A percentile compares a stretch with the other conserved stretches of the same genome.
Conservation (phyloP, 2,329 filamentous ascomycete genomes). For the Pleomassaria siparia region DNA sequence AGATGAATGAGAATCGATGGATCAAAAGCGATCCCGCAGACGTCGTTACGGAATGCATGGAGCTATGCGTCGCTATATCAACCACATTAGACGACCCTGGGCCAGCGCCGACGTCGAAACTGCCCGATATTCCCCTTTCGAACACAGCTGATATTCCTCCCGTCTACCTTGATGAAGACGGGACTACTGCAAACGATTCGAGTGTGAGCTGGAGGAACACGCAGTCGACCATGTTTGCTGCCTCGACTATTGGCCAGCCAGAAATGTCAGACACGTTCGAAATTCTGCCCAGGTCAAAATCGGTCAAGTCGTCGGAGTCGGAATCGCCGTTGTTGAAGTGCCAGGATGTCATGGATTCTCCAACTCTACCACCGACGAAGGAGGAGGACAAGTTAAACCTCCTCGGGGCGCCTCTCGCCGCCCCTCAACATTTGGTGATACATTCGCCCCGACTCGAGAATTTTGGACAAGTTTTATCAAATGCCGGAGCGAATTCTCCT, state of each 20-base stretch:
- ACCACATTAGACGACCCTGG: conserved; percentile 48
- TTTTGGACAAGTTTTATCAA: conserved; percentile 30
- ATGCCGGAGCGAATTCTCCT: conserved; percentile 26
- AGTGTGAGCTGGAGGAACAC: conserved; percentile 56
- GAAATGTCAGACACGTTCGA: conserved; percentile 27
- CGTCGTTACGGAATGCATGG: conserved; percentile 77
- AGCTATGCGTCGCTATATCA: conserved; percentile 57
- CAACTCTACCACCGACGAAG: conserved; percentile 58
- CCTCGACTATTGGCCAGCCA: conserved; percentile 23
- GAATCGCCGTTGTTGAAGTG: conserved; percentile 50
- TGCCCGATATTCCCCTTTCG: conserved; percentile 49
- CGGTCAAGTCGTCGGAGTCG: conserved; percentile 49
- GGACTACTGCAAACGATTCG: conserved; percentile 31
- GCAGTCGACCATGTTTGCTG: conserved; percentile 52
- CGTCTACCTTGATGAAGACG: conserved; percentile 35
- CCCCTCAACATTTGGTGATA: conserved; percentile 23
- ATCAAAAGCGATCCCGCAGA: conserved; percentile 78
- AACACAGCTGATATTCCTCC: conserved; percentile 38
- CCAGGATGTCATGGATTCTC: conserved; percentile 58
- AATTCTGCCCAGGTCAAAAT: conserved; percentile 20
- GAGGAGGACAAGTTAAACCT: conserved; percentile 28
- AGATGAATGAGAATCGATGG: conserved; percentile 77
- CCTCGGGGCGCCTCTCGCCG: conserved; percentile 15
- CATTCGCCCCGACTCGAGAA: conserved; percentile 38
- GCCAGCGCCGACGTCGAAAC: conserved; percentile 48